Conservation (phyloP, 2,329 filamentous ascomycete genomes). For the Sclerotinia subarctica region DNA sequence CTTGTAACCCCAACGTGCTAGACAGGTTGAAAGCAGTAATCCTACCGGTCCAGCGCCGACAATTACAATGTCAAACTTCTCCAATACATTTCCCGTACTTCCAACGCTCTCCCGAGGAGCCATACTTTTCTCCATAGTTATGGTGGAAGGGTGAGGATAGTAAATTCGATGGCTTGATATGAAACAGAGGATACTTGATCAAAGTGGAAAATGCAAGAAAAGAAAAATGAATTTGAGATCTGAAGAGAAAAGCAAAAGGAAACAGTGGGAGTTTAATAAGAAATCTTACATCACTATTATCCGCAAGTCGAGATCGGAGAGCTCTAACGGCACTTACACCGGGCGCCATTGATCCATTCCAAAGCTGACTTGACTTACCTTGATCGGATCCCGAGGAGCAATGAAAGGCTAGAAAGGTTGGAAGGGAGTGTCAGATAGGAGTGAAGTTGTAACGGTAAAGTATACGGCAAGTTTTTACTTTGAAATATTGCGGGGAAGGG, state of each 20-base stretch:
- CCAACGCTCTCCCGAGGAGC: conserved; percentile 25
- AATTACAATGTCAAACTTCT: conserved; percentile 67
- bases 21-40: conserved; percentile 79
- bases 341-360: background rate
- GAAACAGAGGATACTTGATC: background rate
- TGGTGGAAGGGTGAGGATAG: background rate
- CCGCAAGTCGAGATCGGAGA: background rate
- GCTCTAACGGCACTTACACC: conserved; percentile 4
- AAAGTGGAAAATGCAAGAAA: background rate
- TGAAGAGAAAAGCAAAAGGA: background rate
- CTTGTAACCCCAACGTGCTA: conserved; percentile 89
- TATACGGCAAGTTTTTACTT: conserved; percentile 16
- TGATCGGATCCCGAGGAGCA: conserved; percentile 10
- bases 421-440: background rate
- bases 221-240: background rate
- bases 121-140: conserved; percentile 31
- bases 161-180: background rate
- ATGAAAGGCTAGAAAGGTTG: background rate
- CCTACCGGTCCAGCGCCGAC: conserved; percentile 87
- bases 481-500: conserved; percentile 13
- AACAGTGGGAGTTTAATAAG: background rate
- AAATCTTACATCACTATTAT: background rate
- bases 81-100: conserved; percentile 17
- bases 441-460: conserved; percentile 11
- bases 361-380: background rate